phyloP scores from a whole-genome alignment of 495 filamentous ascomycete species.

The Margaritispora aquatica region DNA sequence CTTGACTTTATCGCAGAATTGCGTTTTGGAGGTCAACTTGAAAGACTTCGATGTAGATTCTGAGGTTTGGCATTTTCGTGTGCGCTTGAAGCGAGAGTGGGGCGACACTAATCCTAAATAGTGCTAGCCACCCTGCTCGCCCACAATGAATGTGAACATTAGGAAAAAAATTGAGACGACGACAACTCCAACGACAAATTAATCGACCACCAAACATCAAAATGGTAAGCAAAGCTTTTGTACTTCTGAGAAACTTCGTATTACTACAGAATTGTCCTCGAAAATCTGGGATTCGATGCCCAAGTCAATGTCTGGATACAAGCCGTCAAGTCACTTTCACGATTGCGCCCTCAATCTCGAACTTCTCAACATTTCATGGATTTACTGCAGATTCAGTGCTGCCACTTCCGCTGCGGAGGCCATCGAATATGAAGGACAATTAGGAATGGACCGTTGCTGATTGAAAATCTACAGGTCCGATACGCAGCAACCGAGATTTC shows the following conservation, averaged over 20 bases:
- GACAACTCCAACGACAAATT: not conserved
- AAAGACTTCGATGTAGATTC: not conserved
- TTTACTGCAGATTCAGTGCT: too few relatives aligned
- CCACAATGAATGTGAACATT: too few relatives aligned
- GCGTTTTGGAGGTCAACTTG: not conserved
- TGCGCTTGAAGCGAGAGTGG: too few relatives aligned
- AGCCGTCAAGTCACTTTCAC: not conserved
- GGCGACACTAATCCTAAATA: too few relatives aligned
- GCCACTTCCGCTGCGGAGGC: not conserved
- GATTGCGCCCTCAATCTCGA: not conserved
- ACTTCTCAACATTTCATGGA: not conserved
- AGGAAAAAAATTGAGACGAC: too few relatives aligned
- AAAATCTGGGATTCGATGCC: not conserved
- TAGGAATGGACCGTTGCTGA: not conserved
- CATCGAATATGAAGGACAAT: too few relatives aligned
- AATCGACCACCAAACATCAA: slow-evolving; percentile 5
- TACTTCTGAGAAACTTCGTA: not conserved
- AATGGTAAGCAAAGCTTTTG: slow-evolving; percentile 3
- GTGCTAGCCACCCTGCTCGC: too few relatives aligned
- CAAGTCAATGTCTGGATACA: not conserved
- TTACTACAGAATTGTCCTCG: not conserved
- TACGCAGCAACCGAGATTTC: slow-evolving; percentile 92
- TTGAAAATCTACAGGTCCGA: slow-evolving; percentile 64
- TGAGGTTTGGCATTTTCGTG: not conserved
- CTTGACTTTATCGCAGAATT: not conserved